Conservation (phyloP, 176 grass and related monocot genomes). For the Carex myosuroides region DNA sequence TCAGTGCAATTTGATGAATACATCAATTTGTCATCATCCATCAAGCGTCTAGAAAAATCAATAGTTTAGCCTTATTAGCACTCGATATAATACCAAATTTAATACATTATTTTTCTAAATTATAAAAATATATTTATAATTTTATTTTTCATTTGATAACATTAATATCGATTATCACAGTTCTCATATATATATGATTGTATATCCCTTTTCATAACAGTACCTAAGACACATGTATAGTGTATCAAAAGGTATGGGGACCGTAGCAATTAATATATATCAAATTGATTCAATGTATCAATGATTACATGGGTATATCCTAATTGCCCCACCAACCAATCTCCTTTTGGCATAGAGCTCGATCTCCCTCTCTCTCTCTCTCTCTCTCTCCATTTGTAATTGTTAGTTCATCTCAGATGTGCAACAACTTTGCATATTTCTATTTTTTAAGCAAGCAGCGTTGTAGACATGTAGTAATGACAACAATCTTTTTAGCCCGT, state of each 20-base stretch:
- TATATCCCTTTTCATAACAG: no score
- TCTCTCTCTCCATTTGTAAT: neutral
- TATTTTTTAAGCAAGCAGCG: neutral
- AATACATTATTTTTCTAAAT: no score
- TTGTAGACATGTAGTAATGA: neutral
- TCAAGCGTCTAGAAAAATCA: no score
- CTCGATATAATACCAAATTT: no score
- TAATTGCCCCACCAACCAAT: slow-evolving; percentile 10
- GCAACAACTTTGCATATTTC: neutral
- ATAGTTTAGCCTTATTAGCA: no score
- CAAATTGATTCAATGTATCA: neutral
- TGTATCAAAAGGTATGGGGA: neutral
- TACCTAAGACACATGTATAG: neutral
- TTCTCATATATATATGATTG: no score
- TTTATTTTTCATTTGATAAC: no score
- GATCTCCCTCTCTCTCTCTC: neutral
- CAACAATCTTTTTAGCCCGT: neutral
- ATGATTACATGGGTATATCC: slow-evolving; percentile 22
- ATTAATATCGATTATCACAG: no score
- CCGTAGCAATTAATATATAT: neutral
- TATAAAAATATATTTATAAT: no score
- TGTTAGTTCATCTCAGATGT: neutral
- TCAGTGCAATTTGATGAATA: no score
- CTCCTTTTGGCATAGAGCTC: neutral
- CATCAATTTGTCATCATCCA: no score